A percentile compares a stretch with the other conserved stretches of the same genome.
Evolutionary conservation across 169 alveolate species (phyloP).

Genomic region (Eimeria maxima): DNA sequence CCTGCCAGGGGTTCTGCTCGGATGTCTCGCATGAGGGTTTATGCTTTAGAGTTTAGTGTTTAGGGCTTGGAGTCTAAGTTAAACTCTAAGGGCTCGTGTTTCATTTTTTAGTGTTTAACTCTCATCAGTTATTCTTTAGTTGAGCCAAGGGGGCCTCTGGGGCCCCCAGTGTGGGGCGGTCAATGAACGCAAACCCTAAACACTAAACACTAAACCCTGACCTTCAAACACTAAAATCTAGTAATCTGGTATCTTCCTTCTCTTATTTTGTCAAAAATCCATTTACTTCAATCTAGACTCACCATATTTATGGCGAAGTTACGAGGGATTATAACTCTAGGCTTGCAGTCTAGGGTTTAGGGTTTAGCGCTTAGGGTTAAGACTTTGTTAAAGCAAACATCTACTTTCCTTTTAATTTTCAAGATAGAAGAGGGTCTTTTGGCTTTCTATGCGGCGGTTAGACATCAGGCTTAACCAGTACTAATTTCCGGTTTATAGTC

Average conservation of each 20-base stretch:
- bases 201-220: neutral
- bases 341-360: neutral
- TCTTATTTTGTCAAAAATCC: neutral
- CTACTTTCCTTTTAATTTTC: too few relatives aligned
- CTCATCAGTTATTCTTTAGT: neutral
- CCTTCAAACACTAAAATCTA: neutral
- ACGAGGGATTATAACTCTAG: neutral
- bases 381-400: neutral
- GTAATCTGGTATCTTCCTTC: neutral
- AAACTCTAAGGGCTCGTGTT: neutral
- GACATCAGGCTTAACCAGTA: too few relatives aligned
- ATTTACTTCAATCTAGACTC: neutral
- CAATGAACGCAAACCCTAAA: neutral
- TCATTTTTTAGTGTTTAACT: neutral
- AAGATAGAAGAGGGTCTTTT: too few relatives aligned
- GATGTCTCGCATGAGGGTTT: neutral
- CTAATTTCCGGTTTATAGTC: too few relatives aligned
- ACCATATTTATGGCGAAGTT: neutral
- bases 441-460: too few relatives aligned
- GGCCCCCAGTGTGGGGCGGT: slow-evolving; percentile 31
- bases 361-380: slow-evolving; percentile 1
- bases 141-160: neutral
- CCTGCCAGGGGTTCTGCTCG: neutral
- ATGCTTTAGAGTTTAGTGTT: slow-evolving; percentile 23
- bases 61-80: neutral